These are phyloP conservation scores for Bruguiera sexangula DNA, from an alignment of 345 rosid genomes.

Conservation along the genomic window DNA sequence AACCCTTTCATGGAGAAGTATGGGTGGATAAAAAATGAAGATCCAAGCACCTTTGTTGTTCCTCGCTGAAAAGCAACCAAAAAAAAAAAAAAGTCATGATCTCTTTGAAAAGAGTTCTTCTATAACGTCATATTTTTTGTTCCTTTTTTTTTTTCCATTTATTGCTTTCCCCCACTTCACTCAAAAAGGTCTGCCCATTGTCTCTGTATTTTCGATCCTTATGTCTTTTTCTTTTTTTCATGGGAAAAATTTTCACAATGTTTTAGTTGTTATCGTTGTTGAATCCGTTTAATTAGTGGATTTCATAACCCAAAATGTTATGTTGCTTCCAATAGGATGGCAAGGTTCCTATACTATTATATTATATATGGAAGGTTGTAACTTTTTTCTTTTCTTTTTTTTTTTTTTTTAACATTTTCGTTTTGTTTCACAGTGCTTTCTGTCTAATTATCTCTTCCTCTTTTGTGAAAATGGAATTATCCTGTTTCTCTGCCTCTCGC, in stretches of 20 bases:
- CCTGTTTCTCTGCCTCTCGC: not conserved
- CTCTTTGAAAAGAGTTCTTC: not conserved
- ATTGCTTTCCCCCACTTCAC: too few relatives aligned
- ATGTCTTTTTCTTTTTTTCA: not conserved
- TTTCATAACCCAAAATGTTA: slow-evolving; percentile 22
- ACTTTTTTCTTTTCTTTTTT: too few relatives aligned
- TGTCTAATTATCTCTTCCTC: not conserved
- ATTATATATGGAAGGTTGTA: not conserved
- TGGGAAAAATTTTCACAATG: not conserved
- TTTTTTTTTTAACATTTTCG: too few relatives aligned
- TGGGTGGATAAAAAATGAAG: slow-evolving; percentile 88
- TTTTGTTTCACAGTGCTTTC: too few relatives aligned
- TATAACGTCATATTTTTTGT: not conserved
- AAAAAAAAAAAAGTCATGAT: not conserved
- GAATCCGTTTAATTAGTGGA: slow-evolving; percentile 15
- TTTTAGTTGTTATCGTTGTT: slow-evolving; percentile 8
- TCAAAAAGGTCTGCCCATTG: not conserved
- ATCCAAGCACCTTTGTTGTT: slow-evolving; percentile 52
- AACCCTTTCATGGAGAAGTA: slow-evolving; percentile 80
- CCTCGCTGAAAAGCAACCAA: slow-evolving; percentile 10
- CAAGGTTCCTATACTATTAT: slow-evolving; percentile 8
- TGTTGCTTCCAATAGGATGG: slow-evolving; percentile 14
- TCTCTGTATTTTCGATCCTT: not conserved
- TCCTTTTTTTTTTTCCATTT: not conserved
- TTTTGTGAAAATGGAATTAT: not conserved